Evolutionary conservation across 805 yeast genomes (phyloP).

Genomic region (Candida anglica): DNA sequence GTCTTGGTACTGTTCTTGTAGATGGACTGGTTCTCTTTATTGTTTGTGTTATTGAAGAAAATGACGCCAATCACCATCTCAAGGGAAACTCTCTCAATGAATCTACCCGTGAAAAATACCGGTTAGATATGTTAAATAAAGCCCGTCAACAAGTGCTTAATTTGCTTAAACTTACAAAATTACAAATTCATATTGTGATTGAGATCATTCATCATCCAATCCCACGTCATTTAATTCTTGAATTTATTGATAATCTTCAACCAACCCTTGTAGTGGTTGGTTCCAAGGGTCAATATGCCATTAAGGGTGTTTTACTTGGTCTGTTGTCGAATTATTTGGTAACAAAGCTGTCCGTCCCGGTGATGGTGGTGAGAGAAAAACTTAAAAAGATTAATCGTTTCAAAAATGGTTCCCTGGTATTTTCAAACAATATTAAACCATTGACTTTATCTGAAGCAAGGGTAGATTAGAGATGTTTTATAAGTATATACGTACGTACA

Average conservation of each 20-base stretch:
- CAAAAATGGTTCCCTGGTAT: slow-evolving; percentile 43
- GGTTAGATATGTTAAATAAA: slow-evolving; percentile 36
- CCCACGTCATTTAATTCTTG: slow-evolving; percentile 67
- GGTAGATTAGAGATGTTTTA: slow-evolving; percentile 24
- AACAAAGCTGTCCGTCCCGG: slow-evolving; percentile 68
- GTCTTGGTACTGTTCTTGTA: slow-evolving; percentile 77
- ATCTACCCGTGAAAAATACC: slow-evolving; percentile 28
- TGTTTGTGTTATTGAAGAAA: slow-evolving; percentile 54
- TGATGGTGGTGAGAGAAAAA: slow-evolving; percentile 74
- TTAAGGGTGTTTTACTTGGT: slow-evolving; percentile 71
- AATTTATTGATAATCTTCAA: slow-evolving; percentile 63
- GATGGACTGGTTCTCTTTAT: slow-evolving; percentile 81
- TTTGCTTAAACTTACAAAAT: slow-evolving; percentile 58
- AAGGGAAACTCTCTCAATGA: slow-evolving; percentile 37
- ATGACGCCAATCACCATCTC: slow-evolving; percentile 37
- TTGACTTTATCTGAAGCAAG: slow-evolving; percentile 47
- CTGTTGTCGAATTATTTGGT: slow-evolving; percentile 70
- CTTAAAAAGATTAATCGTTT: slow-evolving; percentile 64
- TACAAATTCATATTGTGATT: slow-evolving; percentile 69
- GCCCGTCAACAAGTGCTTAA: slow-evolving; percentile 44
- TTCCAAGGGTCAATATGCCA: slow-evolving; percentile 67
- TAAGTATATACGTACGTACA: background rate
- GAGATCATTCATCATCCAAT: slow-evolving; percentile 75
- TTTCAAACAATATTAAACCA: slow-evolving; percentile 54
- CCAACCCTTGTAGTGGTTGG: slow-evolving; percentile 77